phyloP scores from a whole-genome alignment of 2,329 filamentous ascomycete species.

The Sclerotiophoma versabilis region DNA sequence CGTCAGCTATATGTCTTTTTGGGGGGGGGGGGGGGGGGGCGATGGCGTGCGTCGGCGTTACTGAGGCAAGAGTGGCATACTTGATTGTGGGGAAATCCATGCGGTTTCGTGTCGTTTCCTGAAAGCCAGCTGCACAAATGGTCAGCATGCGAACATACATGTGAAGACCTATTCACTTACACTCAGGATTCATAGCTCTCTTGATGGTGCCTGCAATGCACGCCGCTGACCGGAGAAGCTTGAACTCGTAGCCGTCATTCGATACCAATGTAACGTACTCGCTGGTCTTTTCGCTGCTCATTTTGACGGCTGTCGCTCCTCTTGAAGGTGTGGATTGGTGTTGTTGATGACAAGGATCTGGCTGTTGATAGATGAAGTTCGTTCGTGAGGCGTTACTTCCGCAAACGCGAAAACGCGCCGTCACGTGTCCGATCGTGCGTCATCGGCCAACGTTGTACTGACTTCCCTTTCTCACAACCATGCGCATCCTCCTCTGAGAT shows the following conservation, averaged over 20 bases:
- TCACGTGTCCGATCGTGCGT: conserved; percentile 4
- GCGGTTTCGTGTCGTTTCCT: conserved; percentile 69
- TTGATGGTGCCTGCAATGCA: conserved; percentile 75
- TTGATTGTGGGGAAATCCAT: conserved; percentile 76
- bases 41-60: background rate
- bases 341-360: background rate
- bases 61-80: conserved; percentile 53
- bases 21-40: background rate
- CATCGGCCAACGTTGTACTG: conserved; percentile 3
- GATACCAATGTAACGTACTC: conserved; percentile 82
- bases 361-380: background rate
- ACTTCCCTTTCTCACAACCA: background rate
- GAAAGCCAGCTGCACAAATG: conserved; percentile 63
- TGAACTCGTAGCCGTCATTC: conserved; percentile 77
- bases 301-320: conserved; percentile 4
- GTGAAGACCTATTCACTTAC: conserved; percentile 51
- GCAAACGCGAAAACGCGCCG: conserved; percentile 5
- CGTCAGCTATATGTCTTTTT: conserved; percentile 10
- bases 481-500: background rate
- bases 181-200: conserved; percentile 75
- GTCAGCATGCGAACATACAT: background rate
- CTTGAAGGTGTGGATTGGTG: background rate
- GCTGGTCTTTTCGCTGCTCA: conserved; percentile 48
- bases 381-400: background rate
- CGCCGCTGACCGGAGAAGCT: conserved; percentile 74